Conservation (phyloP, 1,284 basidiomycete species). For the Puccinia coronata region DNA sequence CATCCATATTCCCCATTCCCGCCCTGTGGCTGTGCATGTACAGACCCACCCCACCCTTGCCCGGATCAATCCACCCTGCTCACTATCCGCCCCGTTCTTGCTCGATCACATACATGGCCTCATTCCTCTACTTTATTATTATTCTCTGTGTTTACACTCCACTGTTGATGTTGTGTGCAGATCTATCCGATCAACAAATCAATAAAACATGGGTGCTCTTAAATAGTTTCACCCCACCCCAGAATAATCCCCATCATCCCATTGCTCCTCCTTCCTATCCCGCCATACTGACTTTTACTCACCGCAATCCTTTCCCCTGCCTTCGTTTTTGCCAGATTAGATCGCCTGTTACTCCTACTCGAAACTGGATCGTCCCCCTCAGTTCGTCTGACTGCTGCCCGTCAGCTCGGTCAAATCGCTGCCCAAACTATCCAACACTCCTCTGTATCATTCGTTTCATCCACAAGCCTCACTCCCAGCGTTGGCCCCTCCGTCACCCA, state of each 20-base stretch:
- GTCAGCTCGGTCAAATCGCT: slow-evolving; percentile 86
- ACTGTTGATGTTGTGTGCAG: background rate
- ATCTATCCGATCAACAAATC: too few relatives aligned
- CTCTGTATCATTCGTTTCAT: slow-evolving; percentile 50
- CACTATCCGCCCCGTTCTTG: slow-evolving; percentile 10
- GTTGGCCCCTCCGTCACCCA: slow-evolving; percentile 47
- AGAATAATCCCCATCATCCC: too few relatives aligned
- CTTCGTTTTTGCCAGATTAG: slow-evolving; percentile 65
- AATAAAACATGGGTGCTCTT: too few relatives aligned
- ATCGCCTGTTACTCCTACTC: slow-evolving; percentile 83
- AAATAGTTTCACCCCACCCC: too few relatives aligned
- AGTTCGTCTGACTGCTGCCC: slow-evolving; percentile 83
- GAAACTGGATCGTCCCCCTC: slow-evolving; percentile 84
- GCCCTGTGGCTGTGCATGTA: background rate
- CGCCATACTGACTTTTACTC: too few relatives aligned
- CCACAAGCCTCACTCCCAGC: slow-evolving; percentile 51
- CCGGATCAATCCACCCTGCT: slow-evolving; percentile 10
- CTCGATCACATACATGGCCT: background rate
- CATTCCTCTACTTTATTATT: background rate
- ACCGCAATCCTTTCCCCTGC: too few relatives aligned
- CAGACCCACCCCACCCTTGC: background rate
- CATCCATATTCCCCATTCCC: background rate
- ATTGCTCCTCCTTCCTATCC: too few relatives aligned
- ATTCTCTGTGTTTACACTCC: background rate
- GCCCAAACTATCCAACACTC: slow-evolving; percentile 67